A percentile compares a stretch with the other conserved stretches of the same genome.
Evolutionary conservation across 2,329 filamentous ascomycete genomes (phyloP).

Genomic region (Sporothrix phasma): DNA sequence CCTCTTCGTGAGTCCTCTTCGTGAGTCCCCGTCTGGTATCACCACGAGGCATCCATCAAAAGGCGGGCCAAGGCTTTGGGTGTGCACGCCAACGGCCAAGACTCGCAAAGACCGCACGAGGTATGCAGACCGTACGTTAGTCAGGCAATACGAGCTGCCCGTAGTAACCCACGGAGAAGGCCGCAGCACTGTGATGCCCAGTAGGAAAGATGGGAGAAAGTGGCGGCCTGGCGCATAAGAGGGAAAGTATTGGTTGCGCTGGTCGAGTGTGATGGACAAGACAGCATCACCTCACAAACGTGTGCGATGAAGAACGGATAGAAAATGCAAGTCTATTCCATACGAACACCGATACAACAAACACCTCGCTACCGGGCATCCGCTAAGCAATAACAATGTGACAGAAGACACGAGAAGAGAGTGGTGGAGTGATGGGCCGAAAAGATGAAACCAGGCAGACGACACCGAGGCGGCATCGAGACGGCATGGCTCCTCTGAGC

Average conservation of each 20-base stretch:
- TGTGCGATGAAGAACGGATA: background rate
- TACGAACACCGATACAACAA: background rate
- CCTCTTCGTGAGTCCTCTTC: background rate
- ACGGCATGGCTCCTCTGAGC: no score
- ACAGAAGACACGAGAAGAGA: background rate
- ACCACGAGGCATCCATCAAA: background rate
- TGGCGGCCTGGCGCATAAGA: no score
- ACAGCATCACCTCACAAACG: no score
- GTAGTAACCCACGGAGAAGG: no score
- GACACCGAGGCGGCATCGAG: no score
- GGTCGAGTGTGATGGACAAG: no score
- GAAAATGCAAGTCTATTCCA: background rate
- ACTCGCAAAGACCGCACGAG: background rate
- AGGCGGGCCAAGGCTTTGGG: background rate
- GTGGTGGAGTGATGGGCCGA: background rate
- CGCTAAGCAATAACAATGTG: background rate
- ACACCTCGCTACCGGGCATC: background rate
- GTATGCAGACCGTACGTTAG: background rate
- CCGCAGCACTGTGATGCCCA: no score
- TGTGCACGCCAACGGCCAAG: background rate
- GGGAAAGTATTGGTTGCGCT: no score
- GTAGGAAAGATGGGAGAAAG: no score
- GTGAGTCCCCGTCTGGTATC: background rate
- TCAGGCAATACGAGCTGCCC: background rate
- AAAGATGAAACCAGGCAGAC: background rate